Evolutionary conservation across 805 yeast genomes (phyloP), one percentile per base, ranked within the genome.

Genomic region (Torulaspora gathmanii): DNA sequence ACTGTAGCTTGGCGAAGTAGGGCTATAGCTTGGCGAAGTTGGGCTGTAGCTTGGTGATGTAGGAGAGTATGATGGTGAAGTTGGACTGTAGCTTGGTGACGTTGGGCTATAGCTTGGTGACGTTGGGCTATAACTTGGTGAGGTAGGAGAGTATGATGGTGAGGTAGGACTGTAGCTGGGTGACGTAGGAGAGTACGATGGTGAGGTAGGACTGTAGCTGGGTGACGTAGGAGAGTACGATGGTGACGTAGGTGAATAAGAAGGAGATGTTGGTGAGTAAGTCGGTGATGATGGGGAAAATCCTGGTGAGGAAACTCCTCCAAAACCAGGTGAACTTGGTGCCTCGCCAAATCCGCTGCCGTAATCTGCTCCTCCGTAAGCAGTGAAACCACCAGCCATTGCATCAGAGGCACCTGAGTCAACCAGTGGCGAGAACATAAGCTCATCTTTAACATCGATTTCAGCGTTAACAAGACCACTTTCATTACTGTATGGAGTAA

Each of bases 341-440:
- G 79, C 74, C 42, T 63, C 66, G 6, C 77, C 74, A 54, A 73
- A 78, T 5, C 74, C 78, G 48, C 77, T 78, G 45, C 80, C 82
- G 54, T 75, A 79, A 26, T 75, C 79, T 12, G 83, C 77, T 42
- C 95, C 95, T 51, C 93, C 90, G 60, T 88, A 88, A 50, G 87
- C 89, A 8, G 95, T 86, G 56, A 88, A 83, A 5, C 95, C 95
- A 45, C 95, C 95, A 26, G 82, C 74, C 63, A 65, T 63, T 44
- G 82, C 88, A 47, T 85, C 89, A 36, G 78, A 77, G 43, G 82
- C 77, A 55, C 96, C 95, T 26, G 96, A 80, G 50, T 89, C 93
- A 29, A 77, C 86, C 64, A 93, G 74, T 45, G 99, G 99, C 39
- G 99, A 93, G 74, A 93, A 93, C 57, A 86, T 87, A 28, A 83